Conservation (phyloP, 257 asterid genomes). For the Solanum chaucha region DNA sequence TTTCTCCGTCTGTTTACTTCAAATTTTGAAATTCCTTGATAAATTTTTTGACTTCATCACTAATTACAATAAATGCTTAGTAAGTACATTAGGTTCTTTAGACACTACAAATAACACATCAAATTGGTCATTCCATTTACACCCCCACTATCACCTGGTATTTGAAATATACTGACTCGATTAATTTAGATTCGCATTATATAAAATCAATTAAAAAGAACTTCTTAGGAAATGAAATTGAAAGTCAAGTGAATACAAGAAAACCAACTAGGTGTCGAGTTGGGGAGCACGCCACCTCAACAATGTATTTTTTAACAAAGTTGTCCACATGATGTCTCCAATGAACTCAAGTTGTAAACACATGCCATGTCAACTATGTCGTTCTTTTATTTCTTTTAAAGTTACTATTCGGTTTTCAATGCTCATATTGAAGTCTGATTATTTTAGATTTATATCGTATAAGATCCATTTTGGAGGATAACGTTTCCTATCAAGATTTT, state of each 20-base stretch:
- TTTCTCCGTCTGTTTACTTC: too few relatives aligned
- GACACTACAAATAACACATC: neutral
- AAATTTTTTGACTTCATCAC: neutral
- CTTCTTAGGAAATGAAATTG: neutral
- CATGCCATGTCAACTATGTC: neutral
- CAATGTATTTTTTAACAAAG: neutral
- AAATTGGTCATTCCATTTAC: neutral
- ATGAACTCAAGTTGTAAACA: neutral
- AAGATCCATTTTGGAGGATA: too few relatives aligned
- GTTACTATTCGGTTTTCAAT: too few relatives aligned
- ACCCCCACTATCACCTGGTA: neutral
- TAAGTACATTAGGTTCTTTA: neutral
- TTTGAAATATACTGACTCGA: neutral
- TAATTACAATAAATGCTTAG: neutral
- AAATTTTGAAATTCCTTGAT: too few relatives aligned
- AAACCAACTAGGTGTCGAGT: constrained; percentile 10
- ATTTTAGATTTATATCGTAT: too few relatives aligned
- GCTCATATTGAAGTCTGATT: too few relatives aligned
- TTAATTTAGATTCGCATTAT: neutral
- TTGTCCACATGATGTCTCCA: constrained; percentile 6
- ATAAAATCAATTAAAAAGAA: neutral
- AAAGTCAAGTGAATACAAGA: neutral
- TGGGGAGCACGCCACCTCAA: neutral
- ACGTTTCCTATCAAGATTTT: too few relatives aligned
- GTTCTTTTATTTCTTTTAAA: too few relatives aligned